phyloP scores from a whole-genome alignment of 2,329 filamentous ascomycete genomes.

The Daldinia sp. region DNA sequence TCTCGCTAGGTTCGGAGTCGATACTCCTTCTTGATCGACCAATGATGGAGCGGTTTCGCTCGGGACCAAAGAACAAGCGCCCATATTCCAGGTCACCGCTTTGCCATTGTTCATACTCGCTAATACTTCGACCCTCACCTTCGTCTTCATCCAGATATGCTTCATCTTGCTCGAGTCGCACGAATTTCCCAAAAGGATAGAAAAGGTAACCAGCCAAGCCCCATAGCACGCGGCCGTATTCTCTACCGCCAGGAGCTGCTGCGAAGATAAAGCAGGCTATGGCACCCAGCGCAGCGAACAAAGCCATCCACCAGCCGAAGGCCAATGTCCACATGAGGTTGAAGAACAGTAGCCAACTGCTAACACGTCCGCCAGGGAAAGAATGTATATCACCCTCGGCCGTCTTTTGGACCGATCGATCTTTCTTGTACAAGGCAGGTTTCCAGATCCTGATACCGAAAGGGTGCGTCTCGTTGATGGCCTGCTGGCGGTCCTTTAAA shows the following conservation, averaged over 20 bases:
- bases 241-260: slow-evolving; percentile 79
- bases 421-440: slow-evolving; percentile 97
- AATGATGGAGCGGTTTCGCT: slow-evolving; percentile 77
- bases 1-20: slow-evolving; percentile 84
- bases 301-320: slow-evolving; percentile 96
- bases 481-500: slow-evolving; percentile 93
- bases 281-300: slow-evolving; percentile 77
- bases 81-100: slow-evolving; percentile 96
- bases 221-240: slow-evolving; percentile 86
- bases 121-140: slow-evolving; percentile 95
- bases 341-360: slow-evolving; percentile 83
- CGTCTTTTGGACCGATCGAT: slow-evolving; percentile 92
- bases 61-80: slow-evolving; percentile 92
- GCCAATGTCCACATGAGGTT: slow-evolving; percentile 89
- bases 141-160: slow-evolving; percentile 93
- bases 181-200: slow-evolving; percentile 97
- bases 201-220: slow-evolving; percentile 87
- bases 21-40: slow-evolving; percentile 88
- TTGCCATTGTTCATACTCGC: slow-evolving; percentile 99
- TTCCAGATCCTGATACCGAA: slow-evolving; percentile 99
- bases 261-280: slow-evolving; percentile 81
- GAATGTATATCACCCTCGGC: slow-evolving; percentile 98
- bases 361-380: slow-evolving; percentile 86
- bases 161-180: slow-evolving; percentile 92
- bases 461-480: slow-evolving; percentile 98